phyloP scores from a whole-genome alignment of 148 eudicot species.

The Rhododendron ferrugineum region DNA sequence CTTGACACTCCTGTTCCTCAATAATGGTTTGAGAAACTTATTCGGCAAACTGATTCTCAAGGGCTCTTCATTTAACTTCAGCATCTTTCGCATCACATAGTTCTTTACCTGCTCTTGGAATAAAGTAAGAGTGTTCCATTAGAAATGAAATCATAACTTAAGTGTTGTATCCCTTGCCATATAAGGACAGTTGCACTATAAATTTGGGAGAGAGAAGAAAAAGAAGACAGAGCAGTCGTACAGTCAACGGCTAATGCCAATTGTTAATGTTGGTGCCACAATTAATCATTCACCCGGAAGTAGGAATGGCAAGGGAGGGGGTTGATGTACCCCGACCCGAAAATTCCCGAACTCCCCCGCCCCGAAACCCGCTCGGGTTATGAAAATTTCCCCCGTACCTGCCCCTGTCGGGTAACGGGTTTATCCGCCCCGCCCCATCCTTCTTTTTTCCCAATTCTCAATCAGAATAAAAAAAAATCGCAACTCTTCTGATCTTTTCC shows the following conservation, averaged over 20 bases:
- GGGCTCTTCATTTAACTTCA: slow-evolving; percentile 23
- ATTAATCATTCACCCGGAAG: not conserved
- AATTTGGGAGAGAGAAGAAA: not conserved
- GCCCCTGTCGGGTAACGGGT: no score
- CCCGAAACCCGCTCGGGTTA: no score
- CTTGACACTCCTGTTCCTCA: slow-evolving; percentile 38
- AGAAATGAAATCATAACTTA: not conserved
- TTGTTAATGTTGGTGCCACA: not conserved
- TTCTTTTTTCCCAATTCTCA: no score
- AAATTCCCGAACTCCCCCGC: no score
- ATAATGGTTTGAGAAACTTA: slow-evolving; percentile 36
- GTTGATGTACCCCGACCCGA: no score
- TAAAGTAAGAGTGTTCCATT: not conserved
- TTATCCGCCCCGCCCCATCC: no score
- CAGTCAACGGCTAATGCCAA: not conserved
- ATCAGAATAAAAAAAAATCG: no score
- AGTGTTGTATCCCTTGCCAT: not conserved
- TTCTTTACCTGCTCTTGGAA: not conserved
- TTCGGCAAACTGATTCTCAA: slow-evolving; percentile 35
- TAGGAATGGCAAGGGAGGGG: no score
- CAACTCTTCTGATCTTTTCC: no score
- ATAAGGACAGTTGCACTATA: not conserved
- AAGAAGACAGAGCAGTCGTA: not conserved
- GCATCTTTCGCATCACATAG: not conserved
- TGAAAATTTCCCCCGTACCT: no score